Percentiles rank a stretch among this genome's conserved stretches.
These are phyloP conservation scores for Periglandula ipomoeae DNA, from an alignment of 2,329 filamentous ascomycete species.

Conservation along the genomic window DNA sequence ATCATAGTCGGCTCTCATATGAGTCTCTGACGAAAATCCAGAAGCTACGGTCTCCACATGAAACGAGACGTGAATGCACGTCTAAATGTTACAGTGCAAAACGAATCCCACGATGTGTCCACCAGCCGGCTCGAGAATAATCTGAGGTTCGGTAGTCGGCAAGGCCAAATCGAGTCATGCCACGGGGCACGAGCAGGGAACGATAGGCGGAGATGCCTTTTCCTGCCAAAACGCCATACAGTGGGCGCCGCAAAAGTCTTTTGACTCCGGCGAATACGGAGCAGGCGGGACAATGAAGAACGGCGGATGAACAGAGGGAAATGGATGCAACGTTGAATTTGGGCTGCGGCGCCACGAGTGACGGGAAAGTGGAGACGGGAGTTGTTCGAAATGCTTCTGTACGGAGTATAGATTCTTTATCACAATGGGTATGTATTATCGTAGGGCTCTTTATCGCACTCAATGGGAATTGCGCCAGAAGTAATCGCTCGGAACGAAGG, in stretches of 20 bases:
- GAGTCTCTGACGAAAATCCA: background rate
- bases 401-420: no score
- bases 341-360: background rate
- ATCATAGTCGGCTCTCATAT: no score
- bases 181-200: background rate
- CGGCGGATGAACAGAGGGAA: background rate
- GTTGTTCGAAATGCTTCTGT: no score
- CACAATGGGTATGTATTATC: no score
- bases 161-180: background rate
- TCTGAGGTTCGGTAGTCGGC: background rate
- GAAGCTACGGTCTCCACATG: background rate
- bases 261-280: background rate
- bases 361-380: background rate
- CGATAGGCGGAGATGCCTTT: conserved; percentile 4
- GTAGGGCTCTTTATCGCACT: no score
- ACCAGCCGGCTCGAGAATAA: background rate
- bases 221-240: background rate
- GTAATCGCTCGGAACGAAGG: no score
- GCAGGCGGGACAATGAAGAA: background rate
- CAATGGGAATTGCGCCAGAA: no score
- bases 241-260: background rate
- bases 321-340: conserved; percentile 12
- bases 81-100: background rate
- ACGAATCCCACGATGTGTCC: background rate
- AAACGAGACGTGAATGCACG: background rate